Evolutionary conservation across 108 stramenopile species (phyloP), one percentile per base, ranked within the genome.

Genomic region (Skeletonema marinoi): DNA sequence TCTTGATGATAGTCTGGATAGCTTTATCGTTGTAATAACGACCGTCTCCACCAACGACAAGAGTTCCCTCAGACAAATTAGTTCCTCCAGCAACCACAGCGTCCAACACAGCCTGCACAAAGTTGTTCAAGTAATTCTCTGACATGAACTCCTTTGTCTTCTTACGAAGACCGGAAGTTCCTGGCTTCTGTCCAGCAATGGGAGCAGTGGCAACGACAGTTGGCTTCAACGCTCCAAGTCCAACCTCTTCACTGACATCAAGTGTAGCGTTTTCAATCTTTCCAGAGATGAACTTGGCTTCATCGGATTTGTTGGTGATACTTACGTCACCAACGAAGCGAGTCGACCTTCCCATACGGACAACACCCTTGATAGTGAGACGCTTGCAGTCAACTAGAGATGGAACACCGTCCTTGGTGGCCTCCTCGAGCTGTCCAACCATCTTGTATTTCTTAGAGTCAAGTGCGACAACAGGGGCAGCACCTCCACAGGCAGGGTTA

Each of bases 161-260:
- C 91, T 99, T 99, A 46, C 98, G 92, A 60, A 99, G 93, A 61
- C 99, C 99, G 6, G 96, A 98, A n/a, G 99, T 99, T 74, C 99
- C 99, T 25, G 99, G 99, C 82, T 99, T 94, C 79, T 99, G 98
- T n/a, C 98, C 99, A 38, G 74, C 93, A 81, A 98, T 96, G 19
- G 98, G 98, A 61, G 92, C 60, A 59, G 98, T 90, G 32, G 74
- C 73, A 39, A 98, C 96, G 13, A 76, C 70, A 35, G 84, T 83
- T 10, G 96, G 83, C 78, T 89, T 90, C 36, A 99, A 85, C 19
- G 88, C 74, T 21, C 97, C 98, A 59, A 96, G 85, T 38, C 98
- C 98, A 51, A 86, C 71, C 16, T 86, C 90, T 48, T 81, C 87
- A 50, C 97, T 94, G 70, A 99, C 77, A 80, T 99, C 98, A 9